These are phyloP conservation scores for Yamadazyma akitaensis DNA, from an alignment of 805 yeast genomes.

Conservation along the genomic window DNA sequence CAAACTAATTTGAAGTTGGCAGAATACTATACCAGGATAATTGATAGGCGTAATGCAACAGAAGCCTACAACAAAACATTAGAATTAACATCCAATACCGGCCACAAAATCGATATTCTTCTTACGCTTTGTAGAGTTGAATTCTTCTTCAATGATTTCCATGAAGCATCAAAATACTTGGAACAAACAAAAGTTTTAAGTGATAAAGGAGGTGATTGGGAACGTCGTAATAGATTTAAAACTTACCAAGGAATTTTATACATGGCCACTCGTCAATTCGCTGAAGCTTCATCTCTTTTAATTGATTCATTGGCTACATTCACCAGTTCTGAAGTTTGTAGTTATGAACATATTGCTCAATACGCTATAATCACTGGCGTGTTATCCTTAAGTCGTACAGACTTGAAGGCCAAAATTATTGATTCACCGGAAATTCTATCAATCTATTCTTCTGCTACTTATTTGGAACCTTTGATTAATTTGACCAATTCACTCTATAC, in stretches of 20 bases:
- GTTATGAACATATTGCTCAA: conserved; percentile 85
- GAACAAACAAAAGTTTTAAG: conserved; percentile 71
- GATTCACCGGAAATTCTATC: conserved; percentile 94
- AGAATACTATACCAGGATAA: conserved; percentile 80
- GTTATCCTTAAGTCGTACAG: conserved; percentile 75
- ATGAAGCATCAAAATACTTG: conserved; percentile 64
- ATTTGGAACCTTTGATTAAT: conserved; percentile 75
- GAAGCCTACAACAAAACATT: conserved; percentile 67
- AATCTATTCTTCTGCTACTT: conserved; percentile 64
- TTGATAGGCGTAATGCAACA: conserved; percentile 72
- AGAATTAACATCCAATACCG: conserved; percentile 79
- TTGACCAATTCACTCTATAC: conserved; percentile 84
- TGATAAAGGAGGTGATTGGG: conserved; percentile 99
- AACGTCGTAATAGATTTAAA: conserved; percentile 91
- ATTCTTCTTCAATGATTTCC: conserved; percentile 80
- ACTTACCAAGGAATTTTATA: conserved; percentile 84
- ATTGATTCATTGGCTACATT: conserved; percentile 93
- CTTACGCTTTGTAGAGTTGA: conserved; percentile 84
- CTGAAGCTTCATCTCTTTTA: conserved; percentile 78
- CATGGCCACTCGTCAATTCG: conserved; percentile 81
- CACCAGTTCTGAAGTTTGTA: conserved; percentile 85
- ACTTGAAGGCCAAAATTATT: conserved; percentile 76
- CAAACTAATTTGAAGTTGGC: conserved; percentile 78
- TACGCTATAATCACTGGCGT: conserved; percentile 89
- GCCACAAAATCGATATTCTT: conserved; percentile 82